A percentile compares a stretch with the other conserved stretches of the same genome.
These are phyloP conservation scores for Salvia splendens DNA, from an alignment of 257 asterid species.

Conservation along the genomic window DNA sequence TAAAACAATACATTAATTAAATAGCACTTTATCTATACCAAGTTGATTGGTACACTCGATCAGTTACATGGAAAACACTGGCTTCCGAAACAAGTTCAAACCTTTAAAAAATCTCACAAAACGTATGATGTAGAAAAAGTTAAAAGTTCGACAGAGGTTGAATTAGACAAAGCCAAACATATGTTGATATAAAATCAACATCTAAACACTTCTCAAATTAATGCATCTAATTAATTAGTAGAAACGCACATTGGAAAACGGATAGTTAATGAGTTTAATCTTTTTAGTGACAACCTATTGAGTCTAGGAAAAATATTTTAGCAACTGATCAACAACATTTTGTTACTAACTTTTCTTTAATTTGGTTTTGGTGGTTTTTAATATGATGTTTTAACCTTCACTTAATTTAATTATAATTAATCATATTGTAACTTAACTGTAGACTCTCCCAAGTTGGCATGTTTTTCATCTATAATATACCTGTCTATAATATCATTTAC, in stretches of 20 bases:
- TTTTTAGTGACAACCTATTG: too few relatives aligned
- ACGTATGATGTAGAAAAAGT: background rate
- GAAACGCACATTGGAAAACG: background rate
- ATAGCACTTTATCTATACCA: conserved; percentile 12
- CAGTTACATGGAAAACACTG: conserved; percentile 15
- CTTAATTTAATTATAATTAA: too few relatives aligned
- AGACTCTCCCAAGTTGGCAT: background rate
- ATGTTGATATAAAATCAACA: too few relatives aligned
- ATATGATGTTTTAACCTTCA: background rate
- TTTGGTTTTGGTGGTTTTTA: background rate
- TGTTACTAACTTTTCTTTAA: background rate
- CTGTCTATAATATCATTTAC: background rate
- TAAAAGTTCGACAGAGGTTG: background rate
- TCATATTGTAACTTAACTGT: background rate
- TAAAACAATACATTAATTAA: background rate
- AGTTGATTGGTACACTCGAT: conserved; percentile 29
- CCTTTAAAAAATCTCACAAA: background rate
- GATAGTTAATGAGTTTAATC: background rate
- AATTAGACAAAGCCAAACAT: background rate
- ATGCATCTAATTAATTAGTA: background rate
- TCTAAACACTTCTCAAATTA: too few relatives aligned
- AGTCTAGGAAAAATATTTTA: too few relatives aligned
- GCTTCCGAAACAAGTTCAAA: conserved; percentile 14
- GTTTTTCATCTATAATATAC: background rate
- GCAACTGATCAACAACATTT: background rate